Evolutionary conservation across 768 basidiomycete genomes (phyloP).

Genomic region (Panellus pusillus): DNA sequence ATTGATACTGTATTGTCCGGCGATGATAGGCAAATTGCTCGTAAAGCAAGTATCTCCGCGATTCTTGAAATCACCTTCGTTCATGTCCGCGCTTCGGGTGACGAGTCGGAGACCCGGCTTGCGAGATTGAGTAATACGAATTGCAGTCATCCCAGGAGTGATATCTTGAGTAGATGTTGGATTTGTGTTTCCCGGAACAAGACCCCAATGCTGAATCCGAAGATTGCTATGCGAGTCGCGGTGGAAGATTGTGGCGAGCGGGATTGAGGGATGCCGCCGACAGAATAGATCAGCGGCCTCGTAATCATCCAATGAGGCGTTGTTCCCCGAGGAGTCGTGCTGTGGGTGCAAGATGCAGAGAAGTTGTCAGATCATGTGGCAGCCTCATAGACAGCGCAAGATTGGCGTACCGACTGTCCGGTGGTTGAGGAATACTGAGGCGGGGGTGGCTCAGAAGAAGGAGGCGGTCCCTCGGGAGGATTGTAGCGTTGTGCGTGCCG

Average conservation of each 20-base stretch:
- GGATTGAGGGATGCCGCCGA: neutral
- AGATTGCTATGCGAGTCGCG: neutral
- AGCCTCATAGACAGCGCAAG: neutral
- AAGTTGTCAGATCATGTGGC: neutral
- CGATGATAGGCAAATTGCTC: slow-evolving; percentile 16
- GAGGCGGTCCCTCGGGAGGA: slow-evolving; percentile 3
- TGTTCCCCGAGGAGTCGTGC: slow-evolving; percentile 8
- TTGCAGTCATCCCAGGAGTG: neutral
- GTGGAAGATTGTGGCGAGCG: slow-evolving; percentile 1
- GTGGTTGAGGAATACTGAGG: neutral
- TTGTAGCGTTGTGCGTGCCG: neutral
- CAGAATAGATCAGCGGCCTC: slow-evolving; percentile 7
- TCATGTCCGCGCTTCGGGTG: neutral
- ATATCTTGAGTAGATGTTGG: neutral
- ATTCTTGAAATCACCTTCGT: slow-evolving; percentile 4
- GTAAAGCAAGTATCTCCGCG: slow-evolving; percentile 15
- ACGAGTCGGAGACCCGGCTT: neutral
- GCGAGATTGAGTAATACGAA: neutral
- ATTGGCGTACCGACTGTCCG: slow-evolving; percentile 4
- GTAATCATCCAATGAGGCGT: slow-evolving; percentile 9
- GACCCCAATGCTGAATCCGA: slow-evolving; percentile 4
- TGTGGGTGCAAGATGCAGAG: neutral
- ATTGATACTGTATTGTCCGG: slow-evolving; percentile 4
- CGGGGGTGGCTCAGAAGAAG: neutral
- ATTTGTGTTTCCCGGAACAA: slow-evolving; percentile 2